Base-by-base conservation (phyloP, 345 rosid species). In the Corymbia maculata region DNA sequence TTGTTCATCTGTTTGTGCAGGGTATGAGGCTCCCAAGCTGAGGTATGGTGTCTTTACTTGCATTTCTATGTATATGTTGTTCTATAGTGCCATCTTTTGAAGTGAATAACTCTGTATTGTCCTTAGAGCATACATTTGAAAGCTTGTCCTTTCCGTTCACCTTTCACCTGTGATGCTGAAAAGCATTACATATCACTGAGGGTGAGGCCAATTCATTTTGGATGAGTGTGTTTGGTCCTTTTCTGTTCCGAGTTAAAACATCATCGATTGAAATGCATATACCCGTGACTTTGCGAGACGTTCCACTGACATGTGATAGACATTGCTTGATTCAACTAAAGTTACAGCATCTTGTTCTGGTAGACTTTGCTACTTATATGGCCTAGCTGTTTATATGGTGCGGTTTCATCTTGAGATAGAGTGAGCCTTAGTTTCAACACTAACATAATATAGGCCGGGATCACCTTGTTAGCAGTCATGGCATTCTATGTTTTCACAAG, bases 21-120 rank as follows among this genome's bases (percentile, higher is more conserved):
- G 94, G 45, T 93, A 68, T 85, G 94, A 93, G 91, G 93, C 93
- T 68, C 94, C 93, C n/a, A 90, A 89, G 66, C 89, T 92, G 86
- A 92, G 94, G 94, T 91, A 91, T 75, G 88, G 51, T 30, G 55
- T 5, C 44, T 15, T 51, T 51, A 36, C 53, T 85, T 36, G 45
- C 44, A 57, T 9, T 10, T 75, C 82, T 75, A 32, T 17, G 80
- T 8, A 70, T 70, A 32, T 70, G 6, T 32, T 70, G 45, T 70
- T 68, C 42, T 32, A 36, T 36, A 75, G 47, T 36, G 80, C 80
- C 12, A 36, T 36, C 45, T 70, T 36, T 70, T 9, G 80, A 70
- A 70, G 80, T 17, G 7, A 70, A 2, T 5, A 17, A 36, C 49
- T 5, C 82, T 36, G 28, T 75, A 6, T 19, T 75, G 82, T 75